Evolutionary conservation across 2,329 filamentous ascomycete genomes (phyloP), one percentile per base, ranked within the genome.

Genomic region (Rutstroemia sydowiana): DNA sequence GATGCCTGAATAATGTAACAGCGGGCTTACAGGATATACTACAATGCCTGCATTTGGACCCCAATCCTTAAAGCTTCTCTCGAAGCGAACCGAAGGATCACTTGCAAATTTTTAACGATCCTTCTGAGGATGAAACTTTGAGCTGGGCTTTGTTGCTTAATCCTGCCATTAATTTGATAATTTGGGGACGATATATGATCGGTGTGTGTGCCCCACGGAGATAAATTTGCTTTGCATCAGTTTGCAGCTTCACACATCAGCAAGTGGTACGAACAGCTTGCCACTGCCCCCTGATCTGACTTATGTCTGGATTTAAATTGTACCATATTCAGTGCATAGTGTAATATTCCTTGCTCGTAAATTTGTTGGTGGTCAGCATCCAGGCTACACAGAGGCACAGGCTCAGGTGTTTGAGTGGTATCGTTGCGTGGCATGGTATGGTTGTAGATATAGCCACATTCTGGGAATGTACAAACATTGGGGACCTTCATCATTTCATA

Each of bases 1-100:
- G n/a, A n/a, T n/a, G n/a, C n/a, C n/a, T n/a, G n/a, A 18, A 37
- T 6, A 16, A 37, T 13, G 34, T 6, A 18, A 18, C 34, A 18
- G 34, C 34, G 13, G n/a, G 48, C 48, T 51, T 46, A 51, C 42
- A 42, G 48, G 21, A 51, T 34, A 46, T 23, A 20, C n/a, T 21
- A 37, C 20, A 18, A 37, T 37, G n/a, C 18, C 14, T 14, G 10
- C 34, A 37, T 39, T 39, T 37, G 41, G 48, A 46, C 48, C 48
- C 48, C 48, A 51, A 51, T 8, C 37, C 31, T 34, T n/a, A 31
- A 42, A 28, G 30, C 30, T 18, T 10, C 18, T 26, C 13, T 7
- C 20, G 7, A 7, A 32, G 13, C 13, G 37, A 20, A 20, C 20
- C 21, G 16, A 20, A 16, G 31, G 14, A 39, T 45, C 23, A 42